Conservation (phyloP, 2,329 filamentous ascomycete genomes). For the Septoria petroselini region DNA sequence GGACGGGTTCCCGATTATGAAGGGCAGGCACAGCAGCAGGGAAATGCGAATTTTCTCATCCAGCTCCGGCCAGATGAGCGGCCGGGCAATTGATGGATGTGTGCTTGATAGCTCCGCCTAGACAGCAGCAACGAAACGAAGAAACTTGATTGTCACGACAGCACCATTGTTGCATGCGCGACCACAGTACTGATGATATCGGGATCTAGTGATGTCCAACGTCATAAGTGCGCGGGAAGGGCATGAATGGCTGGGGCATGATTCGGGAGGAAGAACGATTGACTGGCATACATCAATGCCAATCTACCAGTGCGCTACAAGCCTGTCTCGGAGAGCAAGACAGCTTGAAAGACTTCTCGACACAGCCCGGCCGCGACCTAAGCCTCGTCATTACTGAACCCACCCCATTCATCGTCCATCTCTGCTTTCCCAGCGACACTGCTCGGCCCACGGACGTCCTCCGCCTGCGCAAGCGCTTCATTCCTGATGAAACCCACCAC, state of each 20-base stretch:
- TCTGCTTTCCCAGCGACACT: conserved; percentile 11
- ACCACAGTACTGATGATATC: too few species aligned
- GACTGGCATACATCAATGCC: too few species aligned
- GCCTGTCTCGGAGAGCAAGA: too few species aligned
- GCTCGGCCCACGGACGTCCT: conserved; percentile 2
- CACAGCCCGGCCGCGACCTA: too few species aligned
- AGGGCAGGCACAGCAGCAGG: conserved; percentile 15
- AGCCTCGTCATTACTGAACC: conserved; percentile 41
- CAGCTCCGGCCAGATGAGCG: conserved; percentile 13
- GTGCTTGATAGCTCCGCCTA: conserved; percentile 21
- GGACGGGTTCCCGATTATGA: conserved; percentile 11
- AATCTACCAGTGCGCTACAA: too few species aligned
- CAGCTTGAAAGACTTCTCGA: too few species aligned
- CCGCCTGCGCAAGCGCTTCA: background rate
- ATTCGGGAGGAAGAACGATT: too few species aligned
- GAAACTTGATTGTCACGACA: conserved; percentile 20
- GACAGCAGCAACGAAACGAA: conserved; percentile 23
- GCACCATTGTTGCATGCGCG: background rate
- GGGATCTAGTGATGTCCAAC: too few species aligned
- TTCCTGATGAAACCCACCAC: conserved; percentile 79
- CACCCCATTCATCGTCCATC: conserved; percentile 44
- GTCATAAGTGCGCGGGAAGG: too few species aligned
- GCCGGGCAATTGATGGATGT: conserved; percentile 11
- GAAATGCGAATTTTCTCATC: conserved; percentile 13
- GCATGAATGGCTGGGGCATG: too few species aligned